Evolutionary conservation across 192 early-diverging fungal species (phyloP), one percentile per base, ranked within the genome.

Genomic region (Dissophora ornata): DNA sequence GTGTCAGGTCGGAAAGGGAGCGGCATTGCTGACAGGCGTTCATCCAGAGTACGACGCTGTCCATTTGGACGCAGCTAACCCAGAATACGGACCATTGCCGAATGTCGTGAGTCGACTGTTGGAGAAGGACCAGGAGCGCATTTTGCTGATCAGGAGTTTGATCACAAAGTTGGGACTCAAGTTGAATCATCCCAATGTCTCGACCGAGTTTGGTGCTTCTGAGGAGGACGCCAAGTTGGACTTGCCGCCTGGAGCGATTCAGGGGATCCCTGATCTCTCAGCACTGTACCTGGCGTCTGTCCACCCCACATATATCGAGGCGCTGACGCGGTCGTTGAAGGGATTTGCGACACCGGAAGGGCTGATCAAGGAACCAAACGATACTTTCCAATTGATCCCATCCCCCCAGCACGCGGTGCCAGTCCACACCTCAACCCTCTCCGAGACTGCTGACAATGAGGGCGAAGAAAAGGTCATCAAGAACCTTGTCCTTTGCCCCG

Each of bases 41-140:
- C 97, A 98, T 57, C 83, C 94, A 26, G 97, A 97, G 74, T 94
- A 92, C 71, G 87, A 87, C 38, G 83, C 88, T 50, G 79, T 81
- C 28, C 81, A 66, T 50, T 40, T 90, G 56, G 85, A 84, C 51
- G 68, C 87, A 15, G 38, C 40, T 5, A 79, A 79, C 6, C 73
- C 80, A 24, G 84, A 85, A 42, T 86, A 88, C 50, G 81, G 73
- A 62, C 64, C 81, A 1, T 73, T 87, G 57, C 78, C 83, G 26
- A 80, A 81, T 15, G 62, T 91, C 7, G 80, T 89, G 3, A 54
- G 75, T 11, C 62, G 71, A 18, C 58, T 94, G 36, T 68, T 79
- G 26, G 69, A 71, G 12, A 80, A 79, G n/a, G 88, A 90, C 8
- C 65, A 70, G 9, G 62, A 78, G 18, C 83, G 92, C 21, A 71